These are phyloP conservation scores for Adansonia digitata DNA, from an alignment of 345 rosid genomes.

Conservation along the genomic window DNA sequence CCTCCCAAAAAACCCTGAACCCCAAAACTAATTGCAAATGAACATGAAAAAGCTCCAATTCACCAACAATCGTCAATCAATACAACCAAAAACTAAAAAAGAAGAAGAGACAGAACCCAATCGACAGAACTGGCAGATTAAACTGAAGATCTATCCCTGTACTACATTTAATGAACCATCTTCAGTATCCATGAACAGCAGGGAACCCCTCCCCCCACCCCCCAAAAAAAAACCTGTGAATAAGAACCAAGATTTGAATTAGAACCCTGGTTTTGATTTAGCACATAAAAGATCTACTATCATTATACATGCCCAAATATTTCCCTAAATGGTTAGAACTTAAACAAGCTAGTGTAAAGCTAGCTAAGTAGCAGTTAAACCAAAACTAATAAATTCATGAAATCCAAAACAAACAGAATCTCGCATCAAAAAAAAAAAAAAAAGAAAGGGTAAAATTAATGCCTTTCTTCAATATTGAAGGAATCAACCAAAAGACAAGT, in stretches of 20 bases:
- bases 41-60: not conserved
- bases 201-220: too few relatives aligned
- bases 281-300: not conserved
- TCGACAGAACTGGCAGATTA: not conserved
- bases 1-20: slow-evolving; percentile 35
- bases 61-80: not conserved
- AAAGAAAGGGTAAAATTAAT: not conserved
- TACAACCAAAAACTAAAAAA: slow-evolving; percentile 11
- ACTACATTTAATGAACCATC: slow-evolving; percentile 31
- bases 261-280: not conserved
- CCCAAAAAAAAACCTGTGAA: slow-evolving; percentile 21
- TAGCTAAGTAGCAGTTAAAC: not conserved
- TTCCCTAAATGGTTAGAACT: not conserved
- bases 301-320: not conserved
- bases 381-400: not conserved
- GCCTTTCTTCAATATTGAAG: slow-evolving; percentile 6
- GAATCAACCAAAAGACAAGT: slow-evolving; percentile 12
- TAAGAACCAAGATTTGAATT: not conserved
- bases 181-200: not conserved
- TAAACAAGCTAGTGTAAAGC: not conserved
- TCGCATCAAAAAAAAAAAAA: not conserved
- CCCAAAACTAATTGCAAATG: slow-evolving; percentile 31
- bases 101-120: not conserved
- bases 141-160: slow-evolving; percentile 3
- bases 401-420: not conserved